Evolutionary conservation across 257 asterid genomes (phyloP), one percentile per base, ranked within the genome.

Genomic region (Eustoma russellianum): DNA sequence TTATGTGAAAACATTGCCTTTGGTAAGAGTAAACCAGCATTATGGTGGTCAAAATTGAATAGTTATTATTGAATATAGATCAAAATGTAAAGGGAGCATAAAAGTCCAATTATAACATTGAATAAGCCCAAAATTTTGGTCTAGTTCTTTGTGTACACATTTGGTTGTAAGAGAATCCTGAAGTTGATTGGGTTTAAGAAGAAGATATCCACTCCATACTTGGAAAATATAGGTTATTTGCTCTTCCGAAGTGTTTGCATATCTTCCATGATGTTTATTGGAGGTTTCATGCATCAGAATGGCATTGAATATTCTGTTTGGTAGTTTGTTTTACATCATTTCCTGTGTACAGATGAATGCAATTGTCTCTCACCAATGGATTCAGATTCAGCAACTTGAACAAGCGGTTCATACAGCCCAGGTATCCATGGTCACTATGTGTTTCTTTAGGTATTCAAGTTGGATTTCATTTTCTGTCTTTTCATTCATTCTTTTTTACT

Each of bases 371-470:
- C 96, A 90, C 66, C 90, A 83, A 67, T 90, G 97, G 97, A 86
- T 74, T 61, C 97, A 90, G 74, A 77, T 86, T 64, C 94, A 74
- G 79, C 91, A 74, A 68, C 91, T 83, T 50, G 97, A 90, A 72
- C 97, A 89, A 73, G 96, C 96, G 66, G 83, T 81, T 72, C 82
- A 83, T 83, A 77, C 79, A 76, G 84, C 85, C 33, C 75, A 83
- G 89, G 97, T 90, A 54, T 55, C 13, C 61, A 30, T 35, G 44
- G 1, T 30, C 18, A 8, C 18, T 41, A 10, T 54, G 7, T 5
- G 5, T 11, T 46, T 45, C 48, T 54, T 41, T 17, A 33, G 35
- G 52, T 19, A 10, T 33, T 46, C 24, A 24, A 13, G 46, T 58
- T 33, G 38, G 15, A 55, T 46, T 16, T 13, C 43, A 6, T 38